Evolutionary conservation across 108 stramenopile genomes (phyloP), one percentile per base, ranked within the genome.

Genomic region (Stephanodiscus triporus): DNA sequence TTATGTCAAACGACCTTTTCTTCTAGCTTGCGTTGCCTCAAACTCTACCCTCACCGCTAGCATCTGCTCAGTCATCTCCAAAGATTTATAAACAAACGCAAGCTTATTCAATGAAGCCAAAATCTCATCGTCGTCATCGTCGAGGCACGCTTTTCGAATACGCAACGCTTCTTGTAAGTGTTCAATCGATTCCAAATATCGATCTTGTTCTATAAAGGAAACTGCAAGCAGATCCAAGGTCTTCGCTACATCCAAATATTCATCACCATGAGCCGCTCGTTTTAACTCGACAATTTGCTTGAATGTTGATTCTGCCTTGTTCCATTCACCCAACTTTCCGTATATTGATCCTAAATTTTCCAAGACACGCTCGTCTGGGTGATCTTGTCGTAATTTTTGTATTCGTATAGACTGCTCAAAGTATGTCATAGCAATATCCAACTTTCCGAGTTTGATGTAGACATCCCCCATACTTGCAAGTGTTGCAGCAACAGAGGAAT

Each of bases 401-500:
- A 83, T 83, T 53, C 75, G 45, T 11, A 83, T 51, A 47, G 66
- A 63, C 66, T 80, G 78, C 57, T 83, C 76, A 17, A 80, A 79
- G 68, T 80, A 76, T 19, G 76, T 70, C 76, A 67, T 71, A 29
- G 82, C 82, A 19, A 70, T 66, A 27, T 78, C 76, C 17, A 78
- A 43, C 42, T 83, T 69, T 40, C 68, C 78, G 29, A 76, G 63
- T 66, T 83, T 75, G 43, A 80, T 76, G 57, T 80, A 80, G 20
- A 83, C 76, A 65, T 83, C 82, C 22, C 82, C 82, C 76, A 83
- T 80, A 49, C 64, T 76, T 38, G 78, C 68, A 4, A 83, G 68
- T 37, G 78, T 76, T 32, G 60, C 72, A 14, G 82, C 82, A n/a
- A 83, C 82, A 43, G 78, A 75, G n/a, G 48, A 24, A 26, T 83